Conservation (phyloP, 1,284 basidiomycete species). For the Neolentinus lepideus region DNA sequence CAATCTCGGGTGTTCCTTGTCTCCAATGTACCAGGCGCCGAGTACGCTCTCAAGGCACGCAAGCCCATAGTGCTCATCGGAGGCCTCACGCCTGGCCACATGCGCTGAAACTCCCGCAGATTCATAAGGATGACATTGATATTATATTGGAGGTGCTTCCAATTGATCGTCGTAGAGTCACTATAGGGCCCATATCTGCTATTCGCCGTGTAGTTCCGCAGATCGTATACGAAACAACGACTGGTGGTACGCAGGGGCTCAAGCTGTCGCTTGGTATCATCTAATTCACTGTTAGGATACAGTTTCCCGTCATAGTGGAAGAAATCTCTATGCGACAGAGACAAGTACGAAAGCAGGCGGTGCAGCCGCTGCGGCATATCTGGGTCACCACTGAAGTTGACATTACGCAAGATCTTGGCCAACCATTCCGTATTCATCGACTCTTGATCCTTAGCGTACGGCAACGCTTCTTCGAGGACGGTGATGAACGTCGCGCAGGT, state of each 20-base stretch:
- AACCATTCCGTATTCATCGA: conserved; percentile 7
- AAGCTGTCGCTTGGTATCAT: conserved; percentile 20
- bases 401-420: conserved; percentile 25
- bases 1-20: conserved; percentile 39
- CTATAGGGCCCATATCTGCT: conserved; percentile 54
- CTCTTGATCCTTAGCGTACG: not conserved
- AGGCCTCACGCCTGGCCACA: conserved; percentile 33
- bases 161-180: conserved; percentile 36
- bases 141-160: conserved; percentile 53
- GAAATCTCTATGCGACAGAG: conserved; percentile 27
- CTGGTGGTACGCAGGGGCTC: conserved; percentile 33
- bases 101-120: conserved; percentile 37
- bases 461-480: not conserved
- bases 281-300: conserved; percentile 2
- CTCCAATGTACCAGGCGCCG: conserved; percentile 32
- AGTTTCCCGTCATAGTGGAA: not conserved
- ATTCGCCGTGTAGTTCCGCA: conserved; percentile 43
- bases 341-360: conserved; percentile 28
- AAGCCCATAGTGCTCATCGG: conserved; percentile 29
- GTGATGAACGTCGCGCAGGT: not conserved
- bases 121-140: conserved; percentile 54
- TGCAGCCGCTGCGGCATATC: conserved; percentile 2
- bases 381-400: conserved; percentile 23
- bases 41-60: conserved; percentile 42
- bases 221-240: conserved; percentile 53